A percentile compares a stretch with the other conserved stretches of the same genome.
Evolutionary conservation across 768 basidiomycete species (phyloP).

Genomic region (Udeniomyces megalosporus): DNA sequence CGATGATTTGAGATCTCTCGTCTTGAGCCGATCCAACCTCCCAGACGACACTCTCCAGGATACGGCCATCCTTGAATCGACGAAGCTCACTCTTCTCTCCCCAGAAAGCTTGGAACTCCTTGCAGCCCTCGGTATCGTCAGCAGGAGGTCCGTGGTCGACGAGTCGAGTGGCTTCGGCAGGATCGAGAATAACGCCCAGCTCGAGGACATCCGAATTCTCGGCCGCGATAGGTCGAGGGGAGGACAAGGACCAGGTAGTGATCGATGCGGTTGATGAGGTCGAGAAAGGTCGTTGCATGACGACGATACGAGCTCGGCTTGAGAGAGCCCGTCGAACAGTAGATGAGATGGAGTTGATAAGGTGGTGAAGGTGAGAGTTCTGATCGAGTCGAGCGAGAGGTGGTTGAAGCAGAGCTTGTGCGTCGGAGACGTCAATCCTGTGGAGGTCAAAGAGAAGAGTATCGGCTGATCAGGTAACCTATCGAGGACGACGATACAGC

Average conservation of each 20-base stretch:
- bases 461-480: background rate
- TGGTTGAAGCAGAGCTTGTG: constrained; percentile 3
- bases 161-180: constrained; percentile 57
- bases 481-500: background rate
- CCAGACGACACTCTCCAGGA: constrained; percentile 92
- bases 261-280: background rate
- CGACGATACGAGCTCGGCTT: constrained; percentile 49
- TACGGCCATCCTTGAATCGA: constrained; percentile 89
- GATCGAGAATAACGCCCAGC: constrained; percentile 61
- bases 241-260: constrained; percentile 13
- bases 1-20: constrained; percentile 52
- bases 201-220: constrained; percentile 33
- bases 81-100: constrained; percentile 80
- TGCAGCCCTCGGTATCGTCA: constrained; percentile 30
- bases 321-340: constrained; percentile 49
- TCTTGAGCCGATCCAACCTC: constrained; percentile 63
- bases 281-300: constrained; percentile 34
- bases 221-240: constrained; percentile 29
- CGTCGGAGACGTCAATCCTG: constrained; percentile 23
- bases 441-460: background rate
- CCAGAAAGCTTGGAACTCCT: constrained; percentile 71
- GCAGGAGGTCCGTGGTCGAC: constrained; percentile 83
- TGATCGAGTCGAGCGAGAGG: constrained; percentile 18
- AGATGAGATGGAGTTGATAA: constrained; percentile 22
- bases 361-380: constrained; percentile 17